Evolutionary conservation across 305 asterid genomes (phyloP), one percentile per base, ranked within the genome.

Genomic region (Stenogyne calaminthoides): DNA sequence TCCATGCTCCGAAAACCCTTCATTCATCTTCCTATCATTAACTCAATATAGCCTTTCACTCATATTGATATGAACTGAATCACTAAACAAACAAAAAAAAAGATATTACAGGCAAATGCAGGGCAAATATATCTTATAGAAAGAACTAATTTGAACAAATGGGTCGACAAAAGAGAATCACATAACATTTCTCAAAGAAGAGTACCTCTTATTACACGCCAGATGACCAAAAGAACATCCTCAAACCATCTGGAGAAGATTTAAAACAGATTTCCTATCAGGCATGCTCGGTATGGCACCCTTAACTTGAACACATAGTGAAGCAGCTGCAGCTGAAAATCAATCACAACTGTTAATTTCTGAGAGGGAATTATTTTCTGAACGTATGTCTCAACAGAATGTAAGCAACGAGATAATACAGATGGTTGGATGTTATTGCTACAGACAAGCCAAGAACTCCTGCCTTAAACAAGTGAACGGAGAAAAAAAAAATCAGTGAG

Each of bases 231-330:
- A 56, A 8, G 15, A 60, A 55, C 19, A 47, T 70, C 81, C 70
- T 90, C 90, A 89, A 76, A 58, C 70, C 51, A 84, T 74, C 74
- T 88, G 86, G 57, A 92, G 92, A 77, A 94, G 96, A 77, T 83
- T 79, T 70, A 91, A 47, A 55, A 94, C 97, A 34, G 95, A 85
- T 56, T 70, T 77, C 65, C 97, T 81, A 32, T 86, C 90, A 0
- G 99, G 99, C 98, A 94, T 92, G 87, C 98, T 88, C 19, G 97
- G 98, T 82, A 95, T 95, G 78, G 98, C 98, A 36, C 99, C 99
- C 85, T 94, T 94, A 70, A 94, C 98, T 86, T 89, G 97, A 79
- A 94, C 88, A 81, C 99, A 95, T 15, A 95, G 90, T 12, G 98
- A 90, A 72, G 99, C 99, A 36, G 98, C 99, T n/a, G 98, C 96